A percentile compares a stretch with the other conserved stretches of the same genome.
Conservation (phyloP, 768 basidiomycete genomes). For the Saitozyma sp. region DNA sequence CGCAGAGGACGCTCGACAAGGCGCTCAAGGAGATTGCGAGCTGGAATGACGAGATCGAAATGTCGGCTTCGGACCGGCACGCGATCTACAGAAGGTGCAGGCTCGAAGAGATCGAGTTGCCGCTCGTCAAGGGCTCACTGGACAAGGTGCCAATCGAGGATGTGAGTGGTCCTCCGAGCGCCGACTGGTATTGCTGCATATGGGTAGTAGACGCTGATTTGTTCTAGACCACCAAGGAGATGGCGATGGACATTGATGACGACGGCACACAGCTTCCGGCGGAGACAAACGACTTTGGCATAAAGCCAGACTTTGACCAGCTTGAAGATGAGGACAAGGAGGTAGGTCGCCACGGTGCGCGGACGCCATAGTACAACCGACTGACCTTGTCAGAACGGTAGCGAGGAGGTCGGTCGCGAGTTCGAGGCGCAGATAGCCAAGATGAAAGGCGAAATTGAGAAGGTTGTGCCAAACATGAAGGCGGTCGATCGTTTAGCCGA, state of each 20-base stretch:
- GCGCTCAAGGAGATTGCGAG: slow-evolving; percentile 84
- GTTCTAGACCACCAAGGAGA: slow-evolving; percentile 69
- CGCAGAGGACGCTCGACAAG: slow-evolving; percentile 76
- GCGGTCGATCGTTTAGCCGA: slow-evolving; percentile 78
- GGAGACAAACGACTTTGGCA: slow-evolving; percentile 75
- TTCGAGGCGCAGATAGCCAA: slow-evolving; percentile 65
- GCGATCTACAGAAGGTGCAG: slow-evolving; percentile 86
- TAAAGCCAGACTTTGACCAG: slow-evolving; percentile 90
- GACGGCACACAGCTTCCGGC: slow-evolving; percentile 73
- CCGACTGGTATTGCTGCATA: not conserved
- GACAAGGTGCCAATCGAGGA: slow-evolving; percentile 93
- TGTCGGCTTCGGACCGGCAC: slow-evolving; percentile 78
- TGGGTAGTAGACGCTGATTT: not conserved
- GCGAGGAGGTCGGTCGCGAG: slow-evolving; percentile 31
- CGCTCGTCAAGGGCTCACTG: slow-evolving; percentile 71
- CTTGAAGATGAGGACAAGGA: slow-evolving; percentile 91
- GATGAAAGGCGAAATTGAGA: slow-evolving; percentile 70
- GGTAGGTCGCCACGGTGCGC: slow-evolving; percentile 56
- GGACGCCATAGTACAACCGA: not conserved
- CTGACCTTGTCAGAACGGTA: slow-evolving; percentile 22
- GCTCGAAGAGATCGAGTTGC: slow-evolving; percentile 85
- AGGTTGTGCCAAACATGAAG: slow-evolving; percentile 95
- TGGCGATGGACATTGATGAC: slow-evolving; percentile 87
- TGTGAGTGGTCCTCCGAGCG: slow-evolving; percentile 56
- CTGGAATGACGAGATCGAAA: slow-evolving; percentile 91